phyloP scores from a whole-genome alignment of 1,139 yeast genomes.

The Blastobotrys capitulatus region DNA sequence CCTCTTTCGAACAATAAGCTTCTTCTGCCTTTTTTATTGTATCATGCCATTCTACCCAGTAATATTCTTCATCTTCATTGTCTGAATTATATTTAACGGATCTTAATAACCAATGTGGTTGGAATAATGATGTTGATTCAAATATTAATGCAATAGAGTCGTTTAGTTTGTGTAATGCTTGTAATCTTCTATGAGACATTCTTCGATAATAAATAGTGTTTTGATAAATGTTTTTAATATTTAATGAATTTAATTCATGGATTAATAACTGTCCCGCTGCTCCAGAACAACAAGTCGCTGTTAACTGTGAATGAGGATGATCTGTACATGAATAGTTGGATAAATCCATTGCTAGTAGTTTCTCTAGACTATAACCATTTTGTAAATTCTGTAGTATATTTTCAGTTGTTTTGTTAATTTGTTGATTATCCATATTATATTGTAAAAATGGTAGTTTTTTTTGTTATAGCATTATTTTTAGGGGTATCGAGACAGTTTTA shows the following conservation, averaged over 20 bases:
- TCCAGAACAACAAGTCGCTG: constrained; percentile 4
- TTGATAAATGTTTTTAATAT: background rate
- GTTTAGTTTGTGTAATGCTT: constrained; percentile 19
- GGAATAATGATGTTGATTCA: constrained; percentile 24
- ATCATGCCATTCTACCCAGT: constrained; percentile 27
- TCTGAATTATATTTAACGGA: constrained; percentile 14
- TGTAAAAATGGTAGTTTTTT: background rate
- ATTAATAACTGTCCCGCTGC: background rate
- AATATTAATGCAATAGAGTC: constrained; percentile 23
- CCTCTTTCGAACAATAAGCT: background rate
- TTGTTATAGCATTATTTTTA: too few species aligned
- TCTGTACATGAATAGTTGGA: background rate
- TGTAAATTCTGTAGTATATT: background rate
- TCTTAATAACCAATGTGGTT: constrained; percentile 21
- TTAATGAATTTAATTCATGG: background rate
- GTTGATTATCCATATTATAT: background rate
- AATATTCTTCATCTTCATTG: constrained; percentile 25
- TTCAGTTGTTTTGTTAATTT: background rate
- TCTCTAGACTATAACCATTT: background rate
- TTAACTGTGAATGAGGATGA: background rate
- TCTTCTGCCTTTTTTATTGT: constrained; percentile 22
- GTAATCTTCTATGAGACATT: constrained; percentile 20
- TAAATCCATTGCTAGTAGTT: background rate
- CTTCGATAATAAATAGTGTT: constrained; percentile 16
- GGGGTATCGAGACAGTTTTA: background rate